Evolutionary conservation across 805 yeast species (phyloP), one percentile per base, ranked within the genome.

Genomic region (baker's yeast (Saccharomyces cerevisiae)): DNA sequence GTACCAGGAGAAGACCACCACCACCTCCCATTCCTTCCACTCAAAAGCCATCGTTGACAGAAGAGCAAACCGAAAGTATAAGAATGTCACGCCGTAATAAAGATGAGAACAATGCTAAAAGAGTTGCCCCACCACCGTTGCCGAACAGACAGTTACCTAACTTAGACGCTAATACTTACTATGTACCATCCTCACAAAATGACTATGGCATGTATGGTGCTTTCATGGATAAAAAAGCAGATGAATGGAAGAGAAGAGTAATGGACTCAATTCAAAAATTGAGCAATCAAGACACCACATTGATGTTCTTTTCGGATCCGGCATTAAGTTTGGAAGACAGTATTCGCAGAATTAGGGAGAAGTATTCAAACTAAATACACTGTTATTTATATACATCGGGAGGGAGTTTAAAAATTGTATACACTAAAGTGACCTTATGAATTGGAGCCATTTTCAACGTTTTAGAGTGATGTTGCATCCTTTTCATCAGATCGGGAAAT

Each of bases 241-340:
- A 80, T 22, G 60, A 72, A 21, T 85, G 91, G 91, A 76, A 75
- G 53, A 70, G 71, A 31, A 73, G 89, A 47, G 72, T 82, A 1
- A 57, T 68, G n/a, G 65, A 69, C 4, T 78, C 82, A 10, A 65
- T 70, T 2, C 46, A 51, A 14, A 60, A 62, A 50, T 62, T 21
- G 56, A 58, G 4, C 57, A 59, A 53, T 31, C 57, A 53, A 21
- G 55, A 61, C 14, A 55, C 67, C 10, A 54, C 63, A 3, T 31
- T 70, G 8, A 58, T 63, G 62, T 69, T 70, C 48, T 70, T 70
- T 49, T 57, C 57, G 22, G 70, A 70, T 31, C 69, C 72, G 4
- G 53, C 51, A 21, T 41, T 55, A 14, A 59, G 65, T 6, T 41
- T 65, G 26, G 64, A 66, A 41, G 66, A 61, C 51, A 58, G 62